Evolutionary conservation across 257 asterid genomes (phyloP).

Genomic region (Perilla frutescens): DNA sequence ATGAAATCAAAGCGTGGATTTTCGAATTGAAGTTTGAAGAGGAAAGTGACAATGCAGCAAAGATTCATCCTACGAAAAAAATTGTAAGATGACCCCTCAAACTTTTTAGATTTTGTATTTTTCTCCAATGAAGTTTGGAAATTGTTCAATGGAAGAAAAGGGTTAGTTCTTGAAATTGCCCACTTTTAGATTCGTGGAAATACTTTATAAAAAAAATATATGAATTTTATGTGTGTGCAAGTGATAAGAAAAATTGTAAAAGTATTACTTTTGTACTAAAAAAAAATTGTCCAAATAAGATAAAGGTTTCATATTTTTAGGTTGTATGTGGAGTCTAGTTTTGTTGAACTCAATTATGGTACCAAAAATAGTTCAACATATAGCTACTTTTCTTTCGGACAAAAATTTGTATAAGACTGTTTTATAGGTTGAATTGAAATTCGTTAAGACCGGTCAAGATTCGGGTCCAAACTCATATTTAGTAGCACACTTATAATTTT

Average conservation of each 20-base stretch:
- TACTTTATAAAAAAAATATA: background rate
- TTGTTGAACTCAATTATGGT: background rate
- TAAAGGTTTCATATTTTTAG: background rate
- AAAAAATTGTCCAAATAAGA: constrained; percentile 12
- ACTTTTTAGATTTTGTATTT: background rate
- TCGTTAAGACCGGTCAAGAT: too few species aligned
- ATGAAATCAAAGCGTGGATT: constrained; percentile 11
- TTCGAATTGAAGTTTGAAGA: constrained; percentile 18
- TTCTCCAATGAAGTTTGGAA: constrained; percentile 14
- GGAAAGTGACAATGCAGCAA: constrained; percentile 32
- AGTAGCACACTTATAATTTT: too few species aligned
- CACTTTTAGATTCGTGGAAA: constrained; percentile 22
- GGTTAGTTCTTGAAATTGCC: background rate
- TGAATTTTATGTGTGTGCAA: background rate
- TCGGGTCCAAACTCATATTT: too few species aligned
- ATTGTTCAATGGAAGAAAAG: constrained; percentile 2
- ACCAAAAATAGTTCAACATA: background rate
- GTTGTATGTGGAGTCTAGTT: background rate
- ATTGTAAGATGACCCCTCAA: background rate
- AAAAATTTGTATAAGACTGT: too few species aligned
- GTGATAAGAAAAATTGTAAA: background rate
- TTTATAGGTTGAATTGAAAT: too few species aligned
- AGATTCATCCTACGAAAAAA: constrained; percentile 20
- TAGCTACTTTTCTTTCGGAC: background rate
- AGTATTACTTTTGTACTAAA: background rate